Conservation (phyloP, 257 asterid species). For the Ophiorrhiza pumila region DNA sequence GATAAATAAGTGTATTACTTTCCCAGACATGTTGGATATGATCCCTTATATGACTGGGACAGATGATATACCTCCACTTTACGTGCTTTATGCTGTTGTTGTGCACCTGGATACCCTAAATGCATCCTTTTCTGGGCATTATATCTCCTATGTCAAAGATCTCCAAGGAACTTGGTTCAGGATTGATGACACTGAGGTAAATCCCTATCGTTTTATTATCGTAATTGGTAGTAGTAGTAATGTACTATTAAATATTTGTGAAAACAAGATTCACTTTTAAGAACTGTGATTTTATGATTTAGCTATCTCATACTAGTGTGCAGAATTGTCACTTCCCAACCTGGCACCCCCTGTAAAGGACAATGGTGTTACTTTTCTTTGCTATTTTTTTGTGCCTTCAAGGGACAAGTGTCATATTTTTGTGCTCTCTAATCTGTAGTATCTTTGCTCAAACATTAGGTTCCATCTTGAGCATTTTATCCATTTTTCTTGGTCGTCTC, state of each 20-base stretch:
- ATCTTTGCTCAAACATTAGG: not conserved
- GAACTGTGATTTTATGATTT: not conserved
- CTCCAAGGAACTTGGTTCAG: constrained; percentile 73
- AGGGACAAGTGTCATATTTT: not conserved
- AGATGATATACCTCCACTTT: constrained; percentile 72
- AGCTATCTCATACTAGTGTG: not conserved
- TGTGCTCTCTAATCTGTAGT: not conserved
- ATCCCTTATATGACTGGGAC: constrained; percentile 76
- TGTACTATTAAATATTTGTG: too few species aligned
- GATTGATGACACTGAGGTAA: constrained; percentile 82
- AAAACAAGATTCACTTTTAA: not conserved
- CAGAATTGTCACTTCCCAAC: not conserved
- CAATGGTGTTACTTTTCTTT: not conserved
- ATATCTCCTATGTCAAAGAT: constrained; percentile 72
- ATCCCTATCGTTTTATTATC: not conserved
- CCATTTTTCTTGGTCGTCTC: too few species aligned
- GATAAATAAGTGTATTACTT: constrained; percentile 72
- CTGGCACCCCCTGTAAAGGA: not conserved
- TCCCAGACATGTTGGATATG: constrained; percentile 83
- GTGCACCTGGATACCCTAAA: constrained; percentile 73
- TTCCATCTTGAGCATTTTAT: not conserved
- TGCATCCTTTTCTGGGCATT: constrained; percentile 80
- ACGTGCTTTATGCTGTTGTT: constrained; percentile 78
- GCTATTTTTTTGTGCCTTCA: not conserved
- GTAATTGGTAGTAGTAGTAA: not conserved